Percentiles rank a stretch among this genome's conserved stretches.
Evolutionary conservation across 305 asterid genomes (phyloP).

Genomic region (Plantago rigida): DNA sequence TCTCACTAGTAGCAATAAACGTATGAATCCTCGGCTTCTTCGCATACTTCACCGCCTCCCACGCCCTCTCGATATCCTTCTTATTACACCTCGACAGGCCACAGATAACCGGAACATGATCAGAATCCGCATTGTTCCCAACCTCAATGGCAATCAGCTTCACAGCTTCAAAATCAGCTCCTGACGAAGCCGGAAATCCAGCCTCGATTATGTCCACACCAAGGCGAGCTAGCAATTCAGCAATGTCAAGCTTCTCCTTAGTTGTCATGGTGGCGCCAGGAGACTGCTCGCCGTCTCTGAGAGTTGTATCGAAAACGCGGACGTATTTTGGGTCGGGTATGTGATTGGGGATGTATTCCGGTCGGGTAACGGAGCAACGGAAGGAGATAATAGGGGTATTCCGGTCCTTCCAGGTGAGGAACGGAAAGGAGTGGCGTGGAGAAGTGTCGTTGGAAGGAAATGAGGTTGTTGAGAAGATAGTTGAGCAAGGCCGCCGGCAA

Average conservation of each 20-base stretch:
- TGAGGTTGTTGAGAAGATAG: no score
- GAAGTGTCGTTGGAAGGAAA: no score
- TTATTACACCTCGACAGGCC: conserved; percentile 85
- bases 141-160: conserved; percentile 66
- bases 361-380: conserved; percentile 49
- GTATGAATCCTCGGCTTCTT: conserved; percentile 83
- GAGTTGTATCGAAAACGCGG: conserved; percentile 82
- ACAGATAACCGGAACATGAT: conserved; percentile 71
- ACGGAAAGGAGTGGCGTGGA: no score
- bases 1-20: conserved; percentile 88
- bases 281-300: conserved; percentile 96
- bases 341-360: conserved; percentile 60
- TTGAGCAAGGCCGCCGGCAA: no score
- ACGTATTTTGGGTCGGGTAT: conserved; percentile 77
- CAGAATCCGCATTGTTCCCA: conserved; percentile 39
- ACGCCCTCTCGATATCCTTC: conserved; percentile 74
- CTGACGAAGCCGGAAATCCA: conserved; percentile 88
- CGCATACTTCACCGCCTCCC: conserved; percentile 88
- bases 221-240: conserved; percentile 70
- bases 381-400: not conserved
- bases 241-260: conserved; percentile 78
- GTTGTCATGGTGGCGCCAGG: conserved; percentile 97
- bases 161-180: conserved; percentile 77
- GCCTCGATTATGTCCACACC: conserved; percentile 95
- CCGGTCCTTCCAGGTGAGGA: no score